Evolutionary conservation across 176 grass and related monocot species (phyloP).

Genomic region (Carex parvula): DNA sequence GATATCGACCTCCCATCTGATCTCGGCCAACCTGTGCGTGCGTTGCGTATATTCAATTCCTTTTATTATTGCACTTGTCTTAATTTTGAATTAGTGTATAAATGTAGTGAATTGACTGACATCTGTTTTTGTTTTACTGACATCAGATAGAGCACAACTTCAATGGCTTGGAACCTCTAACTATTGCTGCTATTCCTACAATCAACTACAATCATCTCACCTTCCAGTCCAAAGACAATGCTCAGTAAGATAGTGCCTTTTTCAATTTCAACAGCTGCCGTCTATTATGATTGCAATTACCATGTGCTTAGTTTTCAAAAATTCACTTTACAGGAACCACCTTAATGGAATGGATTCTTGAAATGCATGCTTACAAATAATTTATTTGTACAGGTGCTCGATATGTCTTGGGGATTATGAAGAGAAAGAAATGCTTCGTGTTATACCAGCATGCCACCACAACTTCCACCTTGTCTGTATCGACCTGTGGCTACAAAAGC

Average conservation of each 20-base stretch:
- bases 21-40: conserved; percentile 53
- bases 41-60: no score
- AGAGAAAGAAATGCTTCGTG: conserved; percentile 79
- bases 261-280: not conserved
- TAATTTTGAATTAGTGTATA: not conserved
- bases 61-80: not conserved
- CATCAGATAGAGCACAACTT: conserved; percentile 51
- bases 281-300: not conserved
- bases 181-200: conserved; percentile 72
- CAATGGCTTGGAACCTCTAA: conserved; percentile 77
- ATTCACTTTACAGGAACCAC: not conserved
- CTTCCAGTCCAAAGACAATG: conserved; percentile 76
- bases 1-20: conserved; percentile 73
- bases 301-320: not conserved
- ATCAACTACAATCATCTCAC: conserved; percentile 54
- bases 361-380: not conserved
- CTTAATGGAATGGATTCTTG: not conserved
- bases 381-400: conserved; percentile 59
- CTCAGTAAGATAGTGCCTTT: conserved; percentile 61
- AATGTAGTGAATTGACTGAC: no score
- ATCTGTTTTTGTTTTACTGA: conserved; percentile 2
- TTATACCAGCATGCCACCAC: conserved; percentile 77
- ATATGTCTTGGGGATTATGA: conserved; percentile 95
- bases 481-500: conserved; percentile 85
- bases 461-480: conserved; percentile 89